phyloP scores from a whole-genome alignment of 1,284 basidiomycete genomes.

The Ustilago bromivora region DNA sequence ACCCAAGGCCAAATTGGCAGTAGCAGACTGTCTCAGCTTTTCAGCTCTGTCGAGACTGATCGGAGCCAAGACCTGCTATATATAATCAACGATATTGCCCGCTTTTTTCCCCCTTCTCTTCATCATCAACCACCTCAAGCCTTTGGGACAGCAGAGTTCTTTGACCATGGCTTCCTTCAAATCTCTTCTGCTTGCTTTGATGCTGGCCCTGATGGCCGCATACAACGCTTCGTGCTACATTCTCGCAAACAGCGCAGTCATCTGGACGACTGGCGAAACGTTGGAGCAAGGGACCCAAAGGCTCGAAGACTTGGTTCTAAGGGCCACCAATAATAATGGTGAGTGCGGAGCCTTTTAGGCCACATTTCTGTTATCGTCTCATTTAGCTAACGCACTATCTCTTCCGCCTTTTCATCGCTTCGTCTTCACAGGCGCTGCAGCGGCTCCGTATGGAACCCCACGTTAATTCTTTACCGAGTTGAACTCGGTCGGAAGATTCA shows the following conservation, averaged over 20 bases:
- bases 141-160: background rate
- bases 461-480: background rate
- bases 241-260: background rate
- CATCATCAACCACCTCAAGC: background rate
- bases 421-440: background rate
- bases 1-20: no score
- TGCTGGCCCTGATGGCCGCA: background rate
- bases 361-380: background rate
- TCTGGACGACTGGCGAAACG: background rate
- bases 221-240: background rate
- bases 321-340: background rate
- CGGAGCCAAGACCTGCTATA: background rate
- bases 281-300: background rate
- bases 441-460: background rate
- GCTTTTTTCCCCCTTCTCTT: background rate
- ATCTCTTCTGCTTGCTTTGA: background rate
- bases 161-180: background rate
- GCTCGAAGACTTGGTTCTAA: background rate
- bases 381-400: background rate
- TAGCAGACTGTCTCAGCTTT: no score
- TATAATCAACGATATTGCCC: background rate
- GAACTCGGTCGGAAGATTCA: background rate
- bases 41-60: background rate
- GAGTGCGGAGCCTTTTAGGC: background rate
- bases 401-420: background rate